Evolutionary conservation across 305 asterid species (phyloP).

Genomic region (Solanum aculeatissimum): DNA sequence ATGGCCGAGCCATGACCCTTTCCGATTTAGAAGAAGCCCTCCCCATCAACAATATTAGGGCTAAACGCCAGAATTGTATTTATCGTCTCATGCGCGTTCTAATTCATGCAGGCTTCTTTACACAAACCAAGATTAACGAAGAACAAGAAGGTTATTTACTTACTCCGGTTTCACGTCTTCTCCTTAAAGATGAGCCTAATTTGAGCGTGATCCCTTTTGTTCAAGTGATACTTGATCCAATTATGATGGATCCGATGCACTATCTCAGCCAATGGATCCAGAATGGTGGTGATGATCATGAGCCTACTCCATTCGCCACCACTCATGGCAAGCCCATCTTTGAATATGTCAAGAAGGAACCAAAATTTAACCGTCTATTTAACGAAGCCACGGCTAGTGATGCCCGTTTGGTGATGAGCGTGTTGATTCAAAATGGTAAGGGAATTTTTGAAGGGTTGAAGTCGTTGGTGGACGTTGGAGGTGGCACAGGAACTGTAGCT

Average conservation of each 20-base stretch:
- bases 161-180: conserved; percentile 11
- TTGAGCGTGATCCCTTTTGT: conserved; percentile 2
- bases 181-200: conserved; percentile 13
- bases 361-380: background rate
- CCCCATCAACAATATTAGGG: background rate
- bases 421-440: background rate
- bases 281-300: background rate
- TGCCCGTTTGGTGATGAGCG: background rate
- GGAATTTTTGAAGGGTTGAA: background rate
- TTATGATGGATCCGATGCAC: background rate
- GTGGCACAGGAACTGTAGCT: background rate
- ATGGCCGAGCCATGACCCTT: background rate
- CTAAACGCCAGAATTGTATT: background rate
- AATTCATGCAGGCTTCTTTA: conserved; percentile 6
- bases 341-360: background rate
- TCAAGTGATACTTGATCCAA: conserved; percentile 9
- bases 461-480: conserved; percentile 3
- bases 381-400: conserved; percentile 3
- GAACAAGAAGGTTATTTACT: conserved; percentile 5
- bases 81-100: background rate
- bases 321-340: background rate
- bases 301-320: background rate
- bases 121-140: too few relatives aligned
- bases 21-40: background rate
- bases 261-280: conserved; percentile 4